Evolutionary conservation across 257 asterid genomes (phyloP).

Genomic region (Nicotiana tomentosiformis): DNA sequence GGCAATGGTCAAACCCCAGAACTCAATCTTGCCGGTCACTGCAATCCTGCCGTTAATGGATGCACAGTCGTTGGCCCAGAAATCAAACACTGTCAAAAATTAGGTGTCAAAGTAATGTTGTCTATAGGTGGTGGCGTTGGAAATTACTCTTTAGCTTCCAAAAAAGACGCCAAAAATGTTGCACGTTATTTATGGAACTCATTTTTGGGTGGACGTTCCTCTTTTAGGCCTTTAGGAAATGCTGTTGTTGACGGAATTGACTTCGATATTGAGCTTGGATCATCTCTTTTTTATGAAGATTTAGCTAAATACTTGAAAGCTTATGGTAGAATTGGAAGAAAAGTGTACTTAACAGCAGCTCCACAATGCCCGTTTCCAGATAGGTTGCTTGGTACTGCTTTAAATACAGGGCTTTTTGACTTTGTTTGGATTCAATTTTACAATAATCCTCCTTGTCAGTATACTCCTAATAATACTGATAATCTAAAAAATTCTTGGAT

Average conservation of each 20-base stretch:
- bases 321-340: conserved; percentile 11
- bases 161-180: conserved; percentile 11
- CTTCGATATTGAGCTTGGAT: conserved; percentile 15
- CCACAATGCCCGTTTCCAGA: conserved; percentile 55
- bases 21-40: conserved; percentile 60
- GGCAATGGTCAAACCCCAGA: conserved; percentile 46
- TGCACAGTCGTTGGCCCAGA: conserved; percentile 19
- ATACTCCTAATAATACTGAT: conserved; percentile 9
- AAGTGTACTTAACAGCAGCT: conserved; percentile 41
- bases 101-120: conserved; percentile 19
- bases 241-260: conserved; percentile 5
- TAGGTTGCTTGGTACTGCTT: conserved; percentile 22
- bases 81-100: conserved; percentile 20
- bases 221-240: conserved; percentile 12
- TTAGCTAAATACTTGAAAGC: conserved; percentile 5
- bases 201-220: not conserved
- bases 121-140: conserved; percentile 13
- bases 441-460: conserved; percentile 44
- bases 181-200: conserved; percentile 5
- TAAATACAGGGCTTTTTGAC: conserved; percentile 40
- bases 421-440: conserved; percentile 60
- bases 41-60: conserved; percentile 12
- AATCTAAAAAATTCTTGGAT: conserved; percentile 38
- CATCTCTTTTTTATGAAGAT: conserved; percentile 5
- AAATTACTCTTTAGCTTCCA: conserved; percentile 5